Evolutionary conservation across 495 filamentous ascomycete genomes (phyloP).

Genomic region (Physcia stellaris): DNA sequence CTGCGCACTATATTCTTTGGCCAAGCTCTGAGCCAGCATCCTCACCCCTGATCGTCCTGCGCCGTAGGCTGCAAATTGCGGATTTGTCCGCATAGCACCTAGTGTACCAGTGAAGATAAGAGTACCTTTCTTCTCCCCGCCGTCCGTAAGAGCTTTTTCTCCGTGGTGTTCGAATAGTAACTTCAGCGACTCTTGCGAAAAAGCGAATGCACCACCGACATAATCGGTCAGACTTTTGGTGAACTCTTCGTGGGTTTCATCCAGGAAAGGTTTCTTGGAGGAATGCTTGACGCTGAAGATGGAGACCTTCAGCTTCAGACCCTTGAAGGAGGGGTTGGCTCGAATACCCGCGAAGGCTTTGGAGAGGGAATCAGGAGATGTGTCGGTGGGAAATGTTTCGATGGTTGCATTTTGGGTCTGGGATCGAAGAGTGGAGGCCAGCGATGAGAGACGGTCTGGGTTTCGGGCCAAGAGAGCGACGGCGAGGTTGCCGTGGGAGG

Average conservation of each 20-base stretch:
- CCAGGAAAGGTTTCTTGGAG: constrained; percentile 31
- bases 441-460: constrained; percentile 23
- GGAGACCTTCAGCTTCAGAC: constrained; percentile 27
- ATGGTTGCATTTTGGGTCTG: constrained; percentile 24
- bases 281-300: constrained; percentile 34
- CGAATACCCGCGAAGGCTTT: constrained; percentile 28
- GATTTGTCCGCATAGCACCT: constrained; percentile 28
- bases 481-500: constrained; percentile 32
- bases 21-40: constrained; percentile 31
- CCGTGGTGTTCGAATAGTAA: constrained; percentile 31
- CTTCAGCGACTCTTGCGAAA: constrained; percentile 28
- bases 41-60: constrained; percentile 27
- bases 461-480: constrained; percentile 33
- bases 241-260: constrained; percentile 32
- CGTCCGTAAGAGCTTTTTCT: constrained; percentile 21
- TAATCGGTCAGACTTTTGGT: constrained; percentile 26
- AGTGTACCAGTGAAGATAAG: constrained; percentile 35
- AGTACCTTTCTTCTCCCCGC: constrained; percentile 31
- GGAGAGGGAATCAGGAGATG: constrained; percentile 21
- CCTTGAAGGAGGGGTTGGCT: constrained; percentile 24
- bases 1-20: constrained; percentile 30
- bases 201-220: constrained; percentile 33
- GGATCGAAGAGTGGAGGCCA: constrained; percentile 20
- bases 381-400: constrained; percentile 34
- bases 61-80: constrained; percentile 33